Evolutionary conservation across 2,329 filamentous ascomycete species (phyloP).

Genomic region (Colletotrichum kahawae): DNA sequence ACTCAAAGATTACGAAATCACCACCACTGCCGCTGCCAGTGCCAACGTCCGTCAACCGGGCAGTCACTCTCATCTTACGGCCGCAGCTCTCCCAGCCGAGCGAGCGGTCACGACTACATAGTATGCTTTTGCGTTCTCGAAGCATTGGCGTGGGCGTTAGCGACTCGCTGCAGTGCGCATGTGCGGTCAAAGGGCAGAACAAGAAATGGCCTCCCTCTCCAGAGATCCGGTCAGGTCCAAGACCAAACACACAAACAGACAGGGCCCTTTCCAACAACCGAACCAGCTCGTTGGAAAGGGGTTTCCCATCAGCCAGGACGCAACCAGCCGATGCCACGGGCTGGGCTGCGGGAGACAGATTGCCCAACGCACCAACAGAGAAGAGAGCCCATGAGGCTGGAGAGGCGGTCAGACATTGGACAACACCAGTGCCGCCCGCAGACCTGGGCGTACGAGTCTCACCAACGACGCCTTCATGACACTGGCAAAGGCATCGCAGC

Average conservation of each 20-base stretch:
- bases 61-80: constrained; percentile 6
- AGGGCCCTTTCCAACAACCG: not conserved
- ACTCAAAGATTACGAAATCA: not conserved
- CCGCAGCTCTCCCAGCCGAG: constrained; percentile 4
- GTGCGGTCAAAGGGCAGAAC: not conserved
- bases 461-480: not conserved
- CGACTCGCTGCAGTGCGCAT: not conserved
- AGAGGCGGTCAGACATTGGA: not conserved
- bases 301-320: not conserved
- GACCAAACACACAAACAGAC: not conserved
- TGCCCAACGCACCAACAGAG: not conserved
- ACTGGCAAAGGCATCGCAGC: not conserved
- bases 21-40: not conserved
- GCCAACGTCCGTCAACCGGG: not conserved
- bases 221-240: not conserved
- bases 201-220: not conserved
- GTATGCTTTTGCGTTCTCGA: constrained; percentile 15
- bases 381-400: not conserved
- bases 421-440: not conserved
- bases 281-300: constrained; percentile 2
- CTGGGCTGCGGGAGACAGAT: not conserved
- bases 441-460: not conserved
- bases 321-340: not conserved
- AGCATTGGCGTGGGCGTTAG: not conserved
- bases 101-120: not conserved